These are phyloP conservation scores for Coniosporium apollinis DNA, from an alignment of 495 filamentous ascomycete genomes.

Conservation along the genomic window DNA sequence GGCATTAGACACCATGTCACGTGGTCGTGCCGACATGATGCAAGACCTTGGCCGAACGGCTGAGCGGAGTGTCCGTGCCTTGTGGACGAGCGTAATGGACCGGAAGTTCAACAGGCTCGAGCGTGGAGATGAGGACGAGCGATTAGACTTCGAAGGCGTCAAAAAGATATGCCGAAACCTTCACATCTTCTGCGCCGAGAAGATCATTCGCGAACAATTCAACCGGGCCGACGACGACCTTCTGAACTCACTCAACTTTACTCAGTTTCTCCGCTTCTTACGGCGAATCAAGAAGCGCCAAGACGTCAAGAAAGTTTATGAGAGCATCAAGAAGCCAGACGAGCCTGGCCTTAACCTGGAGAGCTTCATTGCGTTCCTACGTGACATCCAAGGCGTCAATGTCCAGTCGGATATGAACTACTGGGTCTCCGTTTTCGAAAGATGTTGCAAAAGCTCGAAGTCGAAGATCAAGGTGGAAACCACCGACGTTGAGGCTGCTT, in stretches of 20 bases:
- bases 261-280: slow-evolving; percentile 70
- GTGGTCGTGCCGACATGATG: slow-evolving; percentile 77
- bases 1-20: slow-evolving; percentile 61
- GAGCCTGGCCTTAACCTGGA: slow-evolving; percentile 57
- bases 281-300: slow-evolving; percentile 62
- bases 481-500: slow-evolving; percentile 7
- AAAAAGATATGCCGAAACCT: slow-evolving; percentile 70
- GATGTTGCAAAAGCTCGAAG: slow-evolving; percentile 42
- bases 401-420: slow-evolving; percentile 42
- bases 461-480: slow-evolving; percentile 19
- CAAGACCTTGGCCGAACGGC: slow-evolving; percentile 56
- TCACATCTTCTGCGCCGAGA: slow-evolving; percentile 71
- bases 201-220: slow-evolving; percentile 61
- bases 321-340: no score
- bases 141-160: slow-evolving; percentile 57
- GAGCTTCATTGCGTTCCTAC: slow-evolving; percentile 56
- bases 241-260: slow-evolving; percentile 49
- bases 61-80: slow-evolving; percentile 59
- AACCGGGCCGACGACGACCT: slow-evolving; percentile 45
- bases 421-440: slow-evolving; percentile 62
- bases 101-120: slow-evolving; percentile 39
- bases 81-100: slow-evolving; percentile 80
- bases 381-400: slow-evolving; percentile 55
- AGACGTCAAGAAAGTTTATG: slow-evolving; percentile 65
- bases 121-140: slow-evolving; percentile 47